Conservation (phyloP, 2,329 filamentous ascomycete genomes). For the Claviceps sp. region DNA sequence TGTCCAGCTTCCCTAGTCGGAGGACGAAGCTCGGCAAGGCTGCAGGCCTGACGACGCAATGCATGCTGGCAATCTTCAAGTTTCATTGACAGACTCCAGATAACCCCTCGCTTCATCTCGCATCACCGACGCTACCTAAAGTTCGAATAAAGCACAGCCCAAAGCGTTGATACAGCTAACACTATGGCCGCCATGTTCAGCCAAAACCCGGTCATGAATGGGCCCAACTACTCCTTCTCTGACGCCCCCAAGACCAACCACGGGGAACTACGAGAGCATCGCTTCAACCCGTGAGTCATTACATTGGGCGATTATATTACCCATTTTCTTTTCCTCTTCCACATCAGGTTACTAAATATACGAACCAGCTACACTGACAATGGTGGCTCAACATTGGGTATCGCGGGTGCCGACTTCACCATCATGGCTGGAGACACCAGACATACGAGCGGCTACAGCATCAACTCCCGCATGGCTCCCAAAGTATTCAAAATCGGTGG, state of each 20-base stretch:
- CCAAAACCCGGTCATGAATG: slow-evolving; percentile 56
- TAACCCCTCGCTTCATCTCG: slow-evolving; percentile 3
- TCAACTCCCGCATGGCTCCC: slow-evolving; percentile 90
- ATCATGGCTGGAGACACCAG: slow-evolving; percentile 97
- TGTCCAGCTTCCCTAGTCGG: slow-evolving; percentile 5
- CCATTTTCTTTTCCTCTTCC: background rate
- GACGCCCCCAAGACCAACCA: slow-evolving; percentile 39
- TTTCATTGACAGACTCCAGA: slow-evolving; percentile 6
- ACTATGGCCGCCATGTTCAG: slow-evolving; percentile 55
- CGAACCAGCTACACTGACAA: slow-evolving; percentile 80
- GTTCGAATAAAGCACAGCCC: background rate
- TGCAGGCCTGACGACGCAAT: slow-evolving; percentile 20
- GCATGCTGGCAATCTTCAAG: slow-evolving; percentile 19
- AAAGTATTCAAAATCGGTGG: slow-evolving; percentile 98
- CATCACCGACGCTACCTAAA: background rate
- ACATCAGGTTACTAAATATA: background rate
- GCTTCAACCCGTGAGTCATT: slow-evolving; percentile 73
- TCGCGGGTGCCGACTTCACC: slow-evolving; percentile 85
- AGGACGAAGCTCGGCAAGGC: slow-evolving; percentile 4
- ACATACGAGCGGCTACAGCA: slow-evolving; percentile 92
- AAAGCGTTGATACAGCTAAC: slow-evolving; percentile 2
- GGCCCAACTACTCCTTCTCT: slow-evolving; percentile 55
- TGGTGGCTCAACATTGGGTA: slow-evolving; percentile 89
- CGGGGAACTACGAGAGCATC: slow-evolving; percentile 55
- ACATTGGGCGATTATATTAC: background rate